phyloP scores from a whole-genome alignment of 257 asterid genomes.

The Lycium barbarum region DNA sequence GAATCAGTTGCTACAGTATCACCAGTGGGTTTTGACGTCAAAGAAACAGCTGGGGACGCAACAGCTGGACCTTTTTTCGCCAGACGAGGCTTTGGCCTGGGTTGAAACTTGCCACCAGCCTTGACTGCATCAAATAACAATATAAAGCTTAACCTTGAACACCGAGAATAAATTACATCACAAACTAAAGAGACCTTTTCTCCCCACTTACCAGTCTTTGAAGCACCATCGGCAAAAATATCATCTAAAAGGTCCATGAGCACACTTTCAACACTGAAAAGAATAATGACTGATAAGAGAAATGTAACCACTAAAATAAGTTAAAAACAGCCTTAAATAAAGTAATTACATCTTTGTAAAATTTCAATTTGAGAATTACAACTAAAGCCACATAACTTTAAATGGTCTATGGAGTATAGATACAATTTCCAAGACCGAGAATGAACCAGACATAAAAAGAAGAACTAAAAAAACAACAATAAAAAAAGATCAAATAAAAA shows the following conservation, averaged over 20 bases:
- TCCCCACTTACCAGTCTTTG: slow-evolving; percentile 50
- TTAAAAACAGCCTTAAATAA: background rate
- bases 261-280: slow-evolving; percentile 29
- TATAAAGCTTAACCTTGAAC: slow-evolving; percentile 22
- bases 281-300: slow-evolving; percentile 11
- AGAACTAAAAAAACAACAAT: background rate
- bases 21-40: slow-evolving; percentile 45
- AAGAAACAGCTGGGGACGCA: slow-evolving; percentile 39
- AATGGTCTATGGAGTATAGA: background rate
- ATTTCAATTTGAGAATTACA: slow-evolving; percentile 7
- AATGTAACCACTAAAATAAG: slow-evolving; percentile 20
- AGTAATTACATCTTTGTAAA: background rate
- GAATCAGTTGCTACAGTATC: slow-evolving; percentile 32
- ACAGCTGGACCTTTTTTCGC: slow-evolving; percentile 45
- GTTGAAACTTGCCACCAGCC: slow-evolving; percentile 65
- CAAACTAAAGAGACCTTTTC: background rate
- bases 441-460: background rate
- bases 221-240: slow-evolving; percentile 46
- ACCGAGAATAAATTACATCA: background rate
- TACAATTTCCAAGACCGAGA: background rate
- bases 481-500: background rate
- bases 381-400: background rate
- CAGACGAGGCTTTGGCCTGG: slow-evolving; percentile 58
- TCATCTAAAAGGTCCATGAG: slow-evolving; percentile 55
- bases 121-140: slow-evolving; percentile 47